Percentiles rank a stretch among this genome's conserved stretches.
These are phyloP conservation scores for Discostella pseudostelligera DNA, from an alignment of 108 stramenopile species.

Conservation along the genomic window DNA sequence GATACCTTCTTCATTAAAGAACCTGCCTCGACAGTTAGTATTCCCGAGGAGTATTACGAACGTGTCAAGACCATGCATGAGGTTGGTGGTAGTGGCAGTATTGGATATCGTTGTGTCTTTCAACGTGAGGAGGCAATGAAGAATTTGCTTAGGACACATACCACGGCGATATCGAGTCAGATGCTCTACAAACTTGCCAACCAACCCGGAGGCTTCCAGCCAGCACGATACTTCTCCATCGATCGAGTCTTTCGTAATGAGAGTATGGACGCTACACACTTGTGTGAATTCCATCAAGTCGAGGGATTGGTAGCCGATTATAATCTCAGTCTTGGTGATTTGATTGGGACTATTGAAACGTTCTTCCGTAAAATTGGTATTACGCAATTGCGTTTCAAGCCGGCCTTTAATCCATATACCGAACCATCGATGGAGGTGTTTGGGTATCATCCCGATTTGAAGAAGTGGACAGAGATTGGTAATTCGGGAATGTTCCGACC, in stretches of 20 bases:
- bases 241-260: constrained; percentile 99
- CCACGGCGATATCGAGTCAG: constrained; percentile 95
- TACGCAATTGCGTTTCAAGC: constrained; percentile 98
- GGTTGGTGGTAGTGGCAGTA: constrained; percentile 89
- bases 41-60: constrained; percentile 97
- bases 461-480: constrained; percentile 99
- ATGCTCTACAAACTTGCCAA: constrained; percentile 97
- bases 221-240: constrained; percentile 95
- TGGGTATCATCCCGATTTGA: constrained; percentile 99
- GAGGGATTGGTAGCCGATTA: constrained; percentile 99
- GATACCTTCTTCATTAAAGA: constrained; percentile 99
- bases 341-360: constrained; percentile 98
- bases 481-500: constrained; percentile 99
- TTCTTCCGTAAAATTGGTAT: constrained; percentile 99
- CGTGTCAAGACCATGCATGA: constrained; percentile 98
- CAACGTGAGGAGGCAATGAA: constrained; percentile 95
- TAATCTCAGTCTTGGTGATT: constrained; percentile 93
- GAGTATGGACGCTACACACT: constrained; percentile 99
- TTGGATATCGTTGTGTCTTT: constrained; percentile 96
- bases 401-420: constrained; percentile 99
- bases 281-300: constrained; percentile 99
- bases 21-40: constrained; percentile 75
- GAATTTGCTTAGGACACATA: constrained; percentile 97
- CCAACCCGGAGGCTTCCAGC: constrained; percentile 94
- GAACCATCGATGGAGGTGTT: constrained; percentile 99